A percentile compares a stretch with the other conserved stretches of the same genome.
These are phyloP conservation scores for Rosa persica DNA, from an alignment of 306 rosid species.

Conservation along the genomic window DNA sequence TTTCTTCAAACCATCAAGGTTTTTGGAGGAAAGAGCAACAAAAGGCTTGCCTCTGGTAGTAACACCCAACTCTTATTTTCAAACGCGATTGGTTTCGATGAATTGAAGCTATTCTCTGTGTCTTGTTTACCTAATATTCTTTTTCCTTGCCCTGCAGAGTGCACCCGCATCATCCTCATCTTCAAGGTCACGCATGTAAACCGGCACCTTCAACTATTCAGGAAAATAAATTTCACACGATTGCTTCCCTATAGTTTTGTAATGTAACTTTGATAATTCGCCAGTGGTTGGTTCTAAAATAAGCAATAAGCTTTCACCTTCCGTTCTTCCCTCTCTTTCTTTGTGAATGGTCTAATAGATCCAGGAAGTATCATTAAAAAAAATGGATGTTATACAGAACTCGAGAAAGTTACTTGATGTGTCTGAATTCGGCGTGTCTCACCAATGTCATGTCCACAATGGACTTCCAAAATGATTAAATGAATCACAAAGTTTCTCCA, in stretches of 20 bases:
- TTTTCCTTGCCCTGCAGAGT: conserved; percentile 54
- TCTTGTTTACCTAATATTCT: background rate
- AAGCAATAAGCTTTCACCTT: background rate
- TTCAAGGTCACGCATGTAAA: conserved; percentile 57
- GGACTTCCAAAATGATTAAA: too few species aligned
- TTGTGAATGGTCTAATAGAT: background rate
- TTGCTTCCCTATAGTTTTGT: background rate
- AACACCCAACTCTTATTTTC: conserved; percentile 4
- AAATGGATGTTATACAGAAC: background rate
- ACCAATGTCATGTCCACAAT: too few species aligned
- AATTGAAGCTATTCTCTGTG: background rate
- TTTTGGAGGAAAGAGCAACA: conserved; percentile 85
- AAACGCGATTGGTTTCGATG: background rate
- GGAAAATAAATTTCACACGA: conserved; percentile 10
- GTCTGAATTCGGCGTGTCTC: too few species aligned
- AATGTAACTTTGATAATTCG: background rate
- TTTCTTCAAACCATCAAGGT: conserved; percentile 84
- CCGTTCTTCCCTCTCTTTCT: background rate
- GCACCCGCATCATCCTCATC: conserved; percentile 51
- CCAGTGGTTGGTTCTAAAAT: background rate
- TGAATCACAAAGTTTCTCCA: too few species aligned
- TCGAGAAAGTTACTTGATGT: too few species aligned
- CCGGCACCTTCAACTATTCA: conserved; percentile 11
- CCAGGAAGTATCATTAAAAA: background rate
- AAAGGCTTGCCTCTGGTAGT: conserved; percentile 85